Evolutionary conservation across 192 early-diverging fungal genomes (phyloP), one percentile per base, ranked within the genome.

Genomic region (Spizellomyces punctatus): DNA sequence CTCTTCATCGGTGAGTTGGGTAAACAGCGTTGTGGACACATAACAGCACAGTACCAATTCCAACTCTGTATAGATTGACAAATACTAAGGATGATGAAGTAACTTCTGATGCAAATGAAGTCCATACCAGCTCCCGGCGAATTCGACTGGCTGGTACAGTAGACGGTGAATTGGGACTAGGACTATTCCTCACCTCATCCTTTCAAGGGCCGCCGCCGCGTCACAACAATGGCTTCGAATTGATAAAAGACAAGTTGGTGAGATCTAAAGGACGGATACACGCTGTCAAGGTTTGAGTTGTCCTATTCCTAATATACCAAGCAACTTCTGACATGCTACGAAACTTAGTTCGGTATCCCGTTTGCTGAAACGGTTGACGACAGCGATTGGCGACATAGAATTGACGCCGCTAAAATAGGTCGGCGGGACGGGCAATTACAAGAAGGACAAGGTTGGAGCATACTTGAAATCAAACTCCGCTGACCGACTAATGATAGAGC

Each of bases 191-290:
- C 4, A 56, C 54, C 54, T 56, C 22, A 56, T 42, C 0, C 21
- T 27, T 61, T 16, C 14, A 16, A 79, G 78, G 63, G 54, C 42
- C 69, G 21, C 66, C 77, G 1, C 65, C 74, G 19, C 69, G 66
- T 16, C 74, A 76, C 49, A 61, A 66, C 16, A 82, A 79, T 58
- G 84, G 84, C 4, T 77, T 79, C 57, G 6, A 22, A 10, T 48
- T 63, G 41, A 78, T 86, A 22, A 83, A 86, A 65, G 69, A 72
- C 21, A 83, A 82, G 70, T 54, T 86, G 16, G 58, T 52, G 27
- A 71, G 83, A 62, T 84, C 82, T 5, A 83, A 80, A 49, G 58
- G 63, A 19, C 68, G 81, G n/a, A 66, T 86, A 10, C 49, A 80
- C 56, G 61, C 82, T 49, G 84, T 86, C 44, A 78, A 79, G 58